Evolutionary conservation across 1,284 basidiomycete species (phyloP), one percentile per base, ranked within the genome.

Genomic region (Austroboletus niveus): DNA sequence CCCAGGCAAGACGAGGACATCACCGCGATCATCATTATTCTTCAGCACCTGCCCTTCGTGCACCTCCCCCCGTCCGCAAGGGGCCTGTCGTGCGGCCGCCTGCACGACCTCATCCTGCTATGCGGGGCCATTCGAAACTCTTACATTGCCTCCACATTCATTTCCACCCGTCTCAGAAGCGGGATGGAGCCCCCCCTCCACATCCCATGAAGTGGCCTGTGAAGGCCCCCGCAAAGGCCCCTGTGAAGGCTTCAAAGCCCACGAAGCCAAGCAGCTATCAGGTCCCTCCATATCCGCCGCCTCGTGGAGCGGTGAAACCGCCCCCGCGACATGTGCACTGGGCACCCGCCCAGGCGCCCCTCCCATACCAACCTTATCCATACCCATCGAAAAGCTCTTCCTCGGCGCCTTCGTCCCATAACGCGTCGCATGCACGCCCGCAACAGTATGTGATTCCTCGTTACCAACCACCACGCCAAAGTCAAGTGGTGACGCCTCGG

Each of bases 301-400:
- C 65, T 49, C 58, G 57, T 24, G 62, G 64, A 8, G 52, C 36
- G 24, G 14, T 52, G 2, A 59, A 32, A 38, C 39, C 49, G 17
- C 63, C 57, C 14, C 48, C 62, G 24, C 48, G 64, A 40, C 62
- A 57, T 42, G 62, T 64, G 4, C 62, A 64, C 51, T 64, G 62
- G 62, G 64, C 62, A 1, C 62, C 62, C 17, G 63, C 65, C 14
- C 62, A 64, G 44, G 65, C 65, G 3, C 54, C 63, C 8, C 48
- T 64, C 0, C 62, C 65, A 5, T 20, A 53, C 8, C 62, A 60
- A 8, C 60, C 63, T 6, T 66, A 66, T n/a, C 63, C 62, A 38
- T 66, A 68, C 43, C 63, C 63, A 1, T 62, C 65, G 2, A 48
- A 60, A 24, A 2, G 20, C 4, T 58, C 65, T 14, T 55, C 59